phyloP scores from a whole-genome alignment of 2,329 filamentous ascomycete genomes.

The Fusarium staphyleae region DNA sequence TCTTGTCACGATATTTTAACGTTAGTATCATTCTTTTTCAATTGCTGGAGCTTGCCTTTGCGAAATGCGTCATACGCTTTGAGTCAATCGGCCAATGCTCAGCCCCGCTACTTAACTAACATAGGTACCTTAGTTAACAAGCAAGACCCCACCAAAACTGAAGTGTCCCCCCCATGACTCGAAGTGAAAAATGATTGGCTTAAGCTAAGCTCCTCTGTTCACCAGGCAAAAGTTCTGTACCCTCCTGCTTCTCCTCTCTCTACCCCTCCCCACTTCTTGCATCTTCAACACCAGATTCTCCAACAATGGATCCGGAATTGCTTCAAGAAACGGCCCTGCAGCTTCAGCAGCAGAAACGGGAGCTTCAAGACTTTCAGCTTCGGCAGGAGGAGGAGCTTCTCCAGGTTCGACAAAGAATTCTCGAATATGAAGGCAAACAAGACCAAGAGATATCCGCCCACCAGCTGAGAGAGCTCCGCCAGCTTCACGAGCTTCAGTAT shows the following conservation, averaged over 20 bases:
- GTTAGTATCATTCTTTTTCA: constrained; percentile 14
- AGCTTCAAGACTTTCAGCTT: neutral
- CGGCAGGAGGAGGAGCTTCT: neutral
- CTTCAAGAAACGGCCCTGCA: neutral
- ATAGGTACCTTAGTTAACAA: too few species aligned
- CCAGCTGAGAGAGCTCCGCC: neutral
- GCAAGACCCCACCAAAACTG: neutral
- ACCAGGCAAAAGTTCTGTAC: too few species aligned
- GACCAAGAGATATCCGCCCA: neutral
- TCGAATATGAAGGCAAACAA: neutral
- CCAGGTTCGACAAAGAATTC: neutral
- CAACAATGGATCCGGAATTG: neutral
- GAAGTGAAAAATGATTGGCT: neutral
- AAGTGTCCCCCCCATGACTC: constrained; percentile 2
- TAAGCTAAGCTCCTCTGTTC: neutral
- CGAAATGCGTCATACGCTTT: constrained; percentile 29
- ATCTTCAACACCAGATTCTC: neutral
- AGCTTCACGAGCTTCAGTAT: neutral
- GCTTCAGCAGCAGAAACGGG: neutral
- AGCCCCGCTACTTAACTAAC: neutral
- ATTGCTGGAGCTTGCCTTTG: neutral
- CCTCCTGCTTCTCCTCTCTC: neutral
- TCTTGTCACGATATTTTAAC: constrained; percentile 22
- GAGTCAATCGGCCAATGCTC: constrained; percentile 33
- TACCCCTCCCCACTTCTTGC: neutral